Conservation (phyloP, 495 filamentous ascomycete genomes). For the Penicillium canescens region DNA sequence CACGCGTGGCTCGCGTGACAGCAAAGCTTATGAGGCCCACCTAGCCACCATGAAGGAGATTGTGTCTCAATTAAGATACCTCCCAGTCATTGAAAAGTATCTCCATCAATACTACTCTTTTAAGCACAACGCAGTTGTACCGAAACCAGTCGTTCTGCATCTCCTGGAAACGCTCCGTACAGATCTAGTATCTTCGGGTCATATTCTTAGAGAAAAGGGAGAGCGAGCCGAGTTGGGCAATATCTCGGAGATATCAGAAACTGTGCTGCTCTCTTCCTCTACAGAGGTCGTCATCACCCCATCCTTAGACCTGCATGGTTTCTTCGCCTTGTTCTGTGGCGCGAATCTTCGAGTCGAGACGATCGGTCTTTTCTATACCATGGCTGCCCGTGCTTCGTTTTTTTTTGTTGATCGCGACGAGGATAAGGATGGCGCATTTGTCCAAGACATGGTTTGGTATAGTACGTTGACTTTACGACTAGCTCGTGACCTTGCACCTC, state of each 20-base stretch:
- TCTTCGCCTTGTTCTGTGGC: constrained; percentile 16
- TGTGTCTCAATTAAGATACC: constrained; percentile 11
- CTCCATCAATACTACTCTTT: constrained; percentile 15
- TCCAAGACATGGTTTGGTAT: constrained; percentile 19
- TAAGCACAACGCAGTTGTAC: constrained; percentile 12
- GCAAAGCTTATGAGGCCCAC: constrained; percentile 6
- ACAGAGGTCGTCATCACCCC: constrained; percentile 10
- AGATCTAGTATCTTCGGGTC: constrained; percentile 8
- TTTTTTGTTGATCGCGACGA: constrained; percentile 5
- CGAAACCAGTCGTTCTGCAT: constrained; percentile 14
- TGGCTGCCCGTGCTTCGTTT: constrained; percentile 16
- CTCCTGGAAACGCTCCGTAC: constrained; percentile 2
- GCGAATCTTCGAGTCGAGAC: constrained; percentile 20
- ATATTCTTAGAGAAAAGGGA: not conserved
- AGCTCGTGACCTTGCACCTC: constrained; percentile 20
- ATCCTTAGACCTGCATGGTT: constrained; percentile 12
- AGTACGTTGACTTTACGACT: constrained; percentile 13
- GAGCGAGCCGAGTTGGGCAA: not conserved
- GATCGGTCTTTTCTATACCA: constrained; percentile 17
- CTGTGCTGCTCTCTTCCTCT: constrained; percentile 11
- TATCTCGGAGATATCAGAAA: not conserved
- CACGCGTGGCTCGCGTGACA: constrained; percentile 1
- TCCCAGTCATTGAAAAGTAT: constrained; percentile 17
- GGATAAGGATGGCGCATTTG: constrained; percentile 5
- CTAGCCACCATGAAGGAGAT: constrained; percentile 16